Evolutionary conservation across 345 rosid species (phyloP), one percentile per base, ranked within the genome.

Genomic region (Cardamine chenopodiifolia): DNA sequence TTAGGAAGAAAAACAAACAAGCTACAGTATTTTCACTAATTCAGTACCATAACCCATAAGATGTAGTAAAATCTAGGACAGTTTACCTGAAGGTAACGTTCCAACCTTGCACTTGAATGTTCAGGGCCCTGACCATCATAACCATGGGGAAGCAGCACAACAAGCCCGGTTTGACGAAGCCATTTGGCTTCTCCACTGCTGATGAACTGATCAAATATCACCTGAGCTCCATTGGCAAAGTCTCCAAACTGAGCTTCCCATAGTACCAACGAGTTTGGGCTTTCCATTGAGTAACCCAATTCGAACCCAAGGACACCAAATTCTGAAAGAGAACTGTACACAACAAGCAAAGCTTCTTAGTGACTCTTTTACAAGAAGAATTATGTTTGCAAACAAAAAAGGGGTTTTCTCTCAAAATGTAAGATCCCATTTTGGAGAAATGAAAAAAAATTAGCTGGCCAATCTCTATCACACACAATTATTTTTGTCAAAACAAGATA

Each of bases 221-320:
- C 97, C 79, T 90, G 97, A 75, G 89, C 92, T 28, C 94, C 97
- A 82, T 88, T 90, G 62, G 94, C 68, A 52, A 90, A 88, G 75
- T 90, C 94, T 72, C 97, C 97, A 81, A 90, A 90, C 42, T 90
- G 94, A 73, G 97, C 94, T 78, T 90, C 89, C 94, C 97, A 88
- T 7, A 88, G 64, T 29, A 90, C 89, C 86, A 90, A 78, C 7
- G 93, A 83, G 60, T 90, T 88, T 44, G 96, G 93, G 47, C 78
- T 90, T 87, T 90, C 90, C 96, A 90, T 90, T 1, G 91, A 88
- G 83, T 86, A 90, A 69, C 96, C 93, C 83, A 90, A 76, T 66
- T 90, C 96, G 26, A 88, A 90, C 32, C 96, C 96, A 54, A 90
- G 92, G 50, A 90, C 96, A 25, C 85, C 96, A 63, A 90, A 90